These are phyloP conservation scores for Neurospora crassa DNA, from an alignment of 2,329 filamentous ascomycete genomes.

Conservation along the genomic window DNA sequence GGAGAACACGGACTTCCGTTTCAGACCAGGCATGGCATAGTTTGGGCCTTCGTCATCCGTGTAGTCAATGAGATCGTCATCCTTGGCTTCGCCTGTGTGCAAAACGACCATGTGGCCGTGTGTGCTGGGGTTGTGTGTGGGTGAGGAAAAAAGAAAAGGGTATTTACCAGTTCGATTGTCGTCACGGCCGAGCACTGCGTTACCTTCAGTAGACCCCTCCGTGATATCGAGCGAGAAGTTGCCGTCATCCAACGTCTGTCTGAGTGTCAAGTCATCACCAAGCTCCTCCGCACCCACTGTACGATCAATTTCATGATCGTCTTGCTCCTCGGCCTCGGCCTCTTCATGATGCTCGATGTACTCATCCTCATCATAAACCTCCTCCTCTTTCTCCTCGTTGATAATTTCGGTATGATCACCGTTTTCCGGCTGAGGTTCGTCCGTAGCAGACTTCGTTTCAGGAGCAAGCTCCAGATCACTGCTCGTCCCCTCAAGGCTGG, in stretches of 20 bases:
- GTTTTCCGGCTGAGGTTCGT: not conserved
- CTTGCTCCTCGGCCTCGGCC: not conserved
- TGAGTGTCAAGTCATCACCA: not conserved
- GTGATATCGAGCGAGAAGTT: not conserved
- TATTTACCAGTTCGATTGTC: slow-evolving; percentile 15
- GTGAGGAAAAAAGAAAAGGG: slow-evolving; percentile 7
- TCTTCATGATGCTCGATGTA: slow-evolving; percentile 1
- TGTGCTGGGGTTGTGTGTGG: not conserved
- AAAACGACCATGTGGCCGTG: not conserved
- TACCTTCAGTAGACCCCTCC: not conserved
- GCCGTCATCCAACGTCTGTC: slow-evolving; percentile 2
- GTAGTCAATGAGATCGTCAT: slow-evolving; percentile 23
- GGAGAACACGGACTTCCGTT: slow-evolving; percentile 1
- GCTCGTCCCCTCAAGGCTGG: not conserved
- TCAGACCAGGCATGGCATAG: not conserved
- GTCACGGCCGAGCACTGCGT: not conserved
- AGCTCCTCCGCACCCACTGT: not conserved
- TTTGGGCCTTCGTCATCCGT: slow-evolving; percentile 19
- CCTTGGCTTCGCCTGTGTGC: slow-evolving; percentile 1
- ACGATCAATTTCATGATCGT: not conserved
- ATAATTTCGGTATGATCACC: not conserved
- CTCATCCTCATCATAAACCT: not conserved
- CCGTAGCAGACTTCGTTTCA: not conserved
- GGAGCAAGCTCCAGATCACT: not conserved
- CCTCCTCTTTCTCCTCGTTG: not conserved